Evolutionary conservation across 2,329 filamentous ascomycete species (phyloP).

Genomic region (Beauveria medogensis): DNA sequence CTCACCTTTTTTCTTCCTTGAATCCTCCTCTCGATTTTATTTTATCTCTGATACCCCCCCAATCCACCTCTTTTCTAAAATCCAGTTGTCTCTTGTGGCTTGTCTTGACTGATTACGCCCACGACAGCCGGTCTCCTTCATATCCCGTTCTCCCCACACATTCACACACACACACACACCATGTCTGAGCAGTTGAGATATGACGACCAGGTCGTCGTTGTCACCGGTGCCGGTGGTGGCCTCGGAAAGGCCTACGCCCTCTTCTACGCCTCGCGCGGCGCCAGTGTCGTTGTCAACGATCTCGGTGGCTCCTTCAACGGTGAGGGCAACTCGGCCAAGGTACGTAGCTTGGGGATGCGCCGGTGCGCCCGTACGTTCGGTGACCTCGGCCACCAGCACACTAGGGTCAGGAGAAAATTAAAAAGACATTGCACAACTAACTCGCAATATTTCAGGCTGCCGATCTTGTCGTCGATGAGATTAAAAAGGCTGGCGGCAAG

Average conservation of each 20-base stretch:
- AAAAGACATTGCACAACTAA: constrained; percentile 13
- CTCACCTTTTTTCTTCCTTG: not conserved
- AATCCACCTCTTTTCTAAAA: not conserved
- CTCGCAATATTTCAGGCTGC: constrained; percentile 49
- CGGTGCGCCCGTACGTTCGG: not conserved
- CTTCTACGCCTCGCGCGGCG: constrained; percentile 88
- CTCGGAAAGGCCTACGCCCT: constrained; percentile 74
- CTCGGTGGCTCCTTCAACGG: constrained; percentile 89
- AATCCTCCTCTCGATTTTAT: not conserved
- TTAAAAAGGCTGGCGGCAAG: constrained; percentile 82
- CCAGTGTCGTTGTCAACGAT: constrained; percentile 94
- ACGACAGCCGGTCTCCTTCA: not conserved
- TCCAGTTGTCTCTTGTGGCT: not conserved
- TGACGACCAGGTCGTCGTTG: constrained; percentile 76
- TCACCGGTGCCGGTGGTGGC: constrained; percentile 74
- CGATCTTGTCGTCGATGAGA: constrained; percentile 75
- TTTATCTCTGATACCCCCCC: constrained; percentile 7
- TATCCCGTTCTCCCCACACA: not conserved
- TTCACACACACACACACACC: constrained; percentile 12
- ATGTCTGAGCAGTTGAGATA: constrained; percentile 66
- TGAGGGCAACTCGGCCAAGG: constrained; percentile 80
- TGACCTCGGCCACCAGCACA: not conserved
- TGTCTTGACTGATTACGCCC: not conserved
- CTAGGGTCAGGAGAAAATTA: not conserved
- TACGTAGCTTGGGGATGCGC: constrained; percentile 30